Base-by-base conservation (phyloP, 495 filamentous ascomycete species). In the Neurospora sp. region DNA sequence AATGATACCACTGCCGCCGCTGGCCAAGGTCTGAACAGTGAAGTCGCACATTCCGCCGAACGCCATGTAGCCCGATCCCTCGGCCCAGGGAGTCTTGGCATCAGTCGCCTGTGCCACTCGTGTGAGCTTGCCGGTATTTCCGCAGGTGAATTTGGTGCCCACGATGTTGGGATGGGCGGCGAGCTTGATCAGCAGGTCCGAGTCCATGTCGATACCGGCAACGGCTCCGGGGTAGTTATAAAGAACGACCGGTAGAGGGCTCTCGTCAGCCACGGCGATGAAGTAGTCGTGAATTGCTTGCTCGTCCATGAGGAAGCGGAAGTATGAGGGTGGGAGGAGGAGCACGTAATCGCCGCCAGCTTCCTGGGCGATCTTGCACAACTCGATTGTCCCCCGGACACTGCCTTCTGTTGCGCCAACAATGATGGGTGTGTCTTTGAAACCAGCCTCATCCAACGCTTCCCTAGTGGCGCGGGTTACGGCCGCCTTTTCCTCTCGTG, bases 221-320 rank as follows among this genome's bases (percentile, higher is more conserved):
- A 96, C 93, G 42, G 93, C 93, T 42, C 93, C 93, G 2, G 93
- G 93, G 83, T 96, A 96, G 85, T 97, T 96, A 85, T 96, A 96
- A 14, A 97, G 85, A 72, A 95, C 88, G n/a, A 97, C 83, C 4
- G 93, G 92, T 18, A 96, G 80, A 8, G 93, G 93, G 31, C 89
- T 91, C 12, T 77, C 85, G 79, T 95, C 91, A 35, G 93, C 93
- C 2, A 96, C 92, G 39, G 86, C 84, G 18, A 87, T 90, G 85
- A 91, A 96, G 85, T 91, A 96, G 76, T 90, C 89, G 76, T 90
- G 89, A 39, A 97, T 85, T 42, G 92, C 88, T 71, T 91, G 88
- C 77, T 96, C 92, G 79, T 92, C 92, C 82, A 93, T 92, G 41
- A 91, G 90, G 72, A 85, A 86, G 35, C 93, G 91, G 86, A 94